These are phyloP conservation scores for Aeschynomene evenia DNA, from an alignment of 306 rosid genomes.

Conservation along the genomic window DNA sequence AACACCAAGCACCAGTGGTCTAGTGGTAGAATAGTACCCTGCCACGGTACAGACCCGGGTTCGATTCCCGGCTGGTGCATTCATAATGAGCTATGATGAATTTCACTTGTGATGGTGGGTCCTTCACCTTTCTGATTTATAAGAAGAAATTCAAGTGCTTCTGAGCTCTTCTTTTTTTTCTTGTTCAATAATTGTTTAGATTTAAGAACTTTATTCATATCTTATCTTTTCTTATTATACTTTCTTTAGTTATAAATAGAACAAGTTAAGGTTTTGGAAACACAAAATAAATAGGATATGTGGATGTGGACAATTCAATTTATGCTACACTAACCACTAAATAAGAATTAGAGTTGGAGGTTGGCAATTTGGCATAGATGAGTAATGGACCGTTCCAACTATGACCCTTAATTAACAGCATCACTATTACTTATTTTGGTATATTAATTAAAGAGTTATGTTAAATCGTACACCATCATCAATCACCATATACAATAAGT, in stretches of 20 bases:
- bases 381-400: background rate
- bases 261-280: no score
- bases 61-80: slow-evolving; percentile 50
- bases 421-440: no score
- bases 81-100: background rate
- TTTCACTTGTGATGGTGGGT: background rate
- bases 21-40: slow-evolving; percentile 46
- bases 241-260: no score
- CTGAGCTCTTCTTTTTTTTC: background rate
- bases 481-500: no score
- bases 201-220: no score
- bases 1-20: slow-evolving; percentile 43
- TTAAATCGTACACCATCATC: no score
- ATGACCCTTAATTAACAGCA: background rate
- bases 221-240: no score
- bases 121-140: background rate
- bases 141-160: background rate
- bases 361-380: background rate
- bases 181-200: no score
- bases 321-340: background rate
- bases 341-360: background rate
- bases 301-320: background rate
- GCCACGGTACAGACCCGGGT: slow-evolving; percentile 47
- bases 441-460: no score
- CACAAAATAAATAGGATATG: background rate